Percentiles rank a stretch among this genome's conserved stretches.
phyloP scores from a whole-genome alignment of 495 filamentous ascomycete genomes.

The Coniosporium apollinis region DNA sequence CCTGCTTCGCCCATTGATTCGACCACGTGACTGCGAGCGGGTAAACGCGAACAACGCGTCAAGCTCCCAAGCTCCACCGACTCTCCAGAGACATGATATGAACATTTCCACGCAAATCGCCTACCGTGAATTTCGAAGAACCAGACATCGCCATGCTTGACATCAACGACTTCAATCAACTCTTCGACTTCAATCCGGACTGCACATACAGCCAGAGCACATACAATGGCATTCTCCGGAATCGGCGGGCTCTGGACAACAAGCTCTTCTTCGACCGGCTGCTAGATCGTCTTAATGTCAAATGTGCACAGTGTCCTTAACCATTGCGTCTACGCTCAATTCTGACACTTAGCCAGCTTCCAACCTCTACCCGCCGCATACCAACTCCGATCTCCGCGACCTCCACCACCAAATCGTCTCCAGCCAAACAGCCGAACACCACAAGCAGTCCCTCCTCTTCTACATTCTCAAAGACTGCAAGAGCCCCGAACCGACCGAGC shows the following conservation, averaged over 20 bases:
- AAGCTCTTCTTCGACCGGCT: conserved; percentile 61
- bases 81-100: no score
- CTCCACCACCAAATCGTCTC: conserved; percentile 48
- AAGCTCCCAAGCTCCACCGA: no score
- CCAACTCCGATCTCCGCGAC: conserved; percentile 42
- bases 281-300: conserved; percentile 50
- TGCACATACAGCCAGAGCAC: conserved; percentile 42
- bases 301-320: conserved; percentile 35
- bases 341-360: conserved; percentile 24
- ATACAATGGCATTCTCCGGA: conserved; percentile 40
- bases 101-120: no score
- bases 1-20: no score
- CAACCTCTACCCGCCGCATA: conserved; percentile 52
- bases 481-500: conserved; percentile 30
- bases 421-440: conserved; percentile 42
- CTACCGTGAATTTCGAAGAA: no score
- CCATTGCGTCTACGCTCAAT: conserved; percentile 2
- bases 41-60: no score
- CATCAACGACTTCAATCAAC: conserved; percentile 38
- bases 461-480: conserved; percentile 59
- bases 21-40: no score
- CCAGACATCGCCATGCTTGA: no score
- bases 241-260: conserved; percentile 45
- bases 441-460: conserved; percentile 63
- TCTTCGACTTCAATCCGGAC: conserved; percentile 46